A percentile compares a stretch with the other conserved stretches of the same genome.
These are phyloP conservation scores for Globisporangium acanthophoron DNA, from an alignment of 352 stramenopile genomes.

Conservation along the genomic window DNA sequence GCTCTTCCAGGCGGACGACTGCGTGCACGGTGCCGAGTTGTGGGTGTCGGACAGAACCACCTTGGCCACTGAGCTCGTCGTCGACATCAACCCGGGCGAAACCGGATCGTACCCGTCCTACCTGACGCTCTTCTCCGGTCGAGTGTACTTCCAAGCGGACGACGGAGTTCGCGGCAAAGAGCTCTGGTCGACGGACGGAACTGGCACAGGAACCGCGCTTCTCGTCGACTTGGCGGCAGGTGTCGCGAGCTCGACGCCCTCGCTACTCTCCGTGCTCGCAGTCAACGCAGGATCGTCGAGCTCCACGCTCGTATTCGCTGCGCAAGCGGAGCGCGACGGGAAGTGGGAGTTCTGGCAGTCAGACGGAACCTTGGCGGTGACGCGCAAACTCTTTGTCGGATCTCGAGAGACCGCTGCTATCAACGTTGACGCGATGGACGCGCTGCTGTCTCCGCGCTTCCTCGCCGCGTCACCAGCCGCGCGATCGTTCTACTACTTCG, in stretches of 20 bases:
- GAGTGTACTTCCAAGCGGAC: conserved; percentile 76
- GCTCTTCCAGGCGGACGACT: conserved; percentile 85
- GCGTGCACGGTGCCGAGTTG: conserved; percentile 70
- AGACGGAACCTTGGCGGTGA: conserved; percentile 38
- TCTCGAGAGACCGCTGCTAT: conserved; percentile 28
- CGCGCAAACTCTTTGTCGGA: conserved; percentile 23
- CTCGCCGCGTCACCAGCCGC: not conserved
- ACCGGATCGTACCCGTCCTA: conserved; percentile 41
- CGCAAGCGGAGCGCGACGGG: conserved; percentile 23
- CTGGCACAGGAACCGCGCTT: conserved; percentile 33
- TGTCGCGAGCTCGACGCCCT: conserved; percentile 19
- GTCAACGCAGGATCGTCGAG: not conserved
- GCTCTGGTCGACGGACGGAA: conserved; percentile 74
- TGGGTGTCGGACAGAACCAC: conserved; percentile 65
- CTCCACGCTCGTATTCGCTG: conserved; percentile 25
- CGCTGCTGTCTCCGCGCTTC: conserved; percentile 11
- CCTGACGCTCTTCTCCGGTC: conserved; percentile 36
- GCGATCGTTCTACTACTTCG: conserved; percentile 26
- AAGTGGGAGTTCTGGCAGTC: conserved; percentile 49
- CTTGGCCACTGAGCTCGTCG: conserved; percentile 45
- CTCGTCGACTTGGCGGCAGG: conserved; percentile 61
- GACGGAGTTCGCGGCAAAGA: conserved; percentile 73
- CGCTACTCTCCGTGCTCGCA: conserved; percentile 36
- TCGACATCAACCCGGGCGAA: conserved; percentile 46
- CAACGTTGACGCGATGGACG: conserved; percentile 28